These are phyloP conservation scores for Pittosporum tobira DNA, from an alignment of 129 eudicot species.

Conservation along the genomic window DNA sequence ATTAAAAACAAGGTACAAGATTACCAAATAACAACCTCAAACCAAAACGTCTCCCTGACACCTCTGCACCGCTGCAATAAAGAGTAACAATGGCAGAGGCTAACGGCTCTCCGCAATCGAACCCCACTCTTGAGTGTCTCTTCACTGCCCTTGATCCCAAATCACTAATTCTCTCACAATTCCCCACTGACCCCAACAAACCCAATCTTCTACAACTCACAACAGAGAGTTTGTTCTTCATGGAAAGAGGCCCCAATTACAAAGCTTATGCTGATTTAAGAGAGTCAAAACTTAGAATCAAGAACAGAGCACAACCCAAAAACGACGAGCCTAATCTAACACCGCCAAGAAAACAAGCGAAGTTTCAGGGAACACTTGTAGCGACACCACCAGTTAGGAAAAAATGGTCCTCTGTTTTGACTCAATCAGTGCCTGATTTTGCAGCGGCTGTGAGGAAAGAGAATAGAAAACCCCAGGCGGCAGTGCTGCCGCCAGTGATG, in stretches of 20 bases:
- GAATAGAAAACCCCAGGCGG: constrained; percentile 56
- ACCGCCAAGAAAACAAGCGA: constrained; percentile 42
- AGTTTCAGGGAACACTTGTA: constrained; percentile 18
- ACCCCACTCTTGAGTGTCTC: constrained; percentile 20
- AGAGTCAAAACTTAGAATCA: constrained; percentile 48
- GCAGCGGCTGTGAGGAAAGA: constrained; percentile 61
- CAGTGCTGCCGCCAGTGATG: constrained; percentile 36
- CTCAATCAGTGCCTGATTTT: constrained; percentile 88
- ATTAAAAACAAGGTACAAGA: constrained; percentile 12
- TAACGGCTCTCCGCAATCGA: constrained; percentile 22
- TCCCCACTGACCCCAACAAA: constrained; percentile 18
- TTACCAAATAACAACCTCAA: constrained; percentile 12
- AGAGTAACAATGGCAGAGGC: constrained; percentile 70
- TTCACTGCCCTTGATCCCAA: constrained; percentile 30
- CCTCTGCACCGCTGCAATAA: too few species aligned
- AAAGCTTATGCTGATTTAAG: constrained; percentile 67
- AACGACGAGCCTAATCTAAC: constrained; percentile 19
- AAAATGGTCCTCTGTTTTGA: constrained; percentile 47
- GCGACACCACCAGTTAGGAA: constrained; percentile 22
- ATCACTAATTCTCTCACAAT: constrained; percentile 43
- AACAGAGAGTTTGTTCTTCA: constrained; percentile 36
- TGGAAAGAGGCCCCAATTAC: constrained; percentile 80
- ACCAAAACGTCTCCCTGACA: neutral
- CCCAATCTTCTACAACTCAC: constrained; percentile 38
- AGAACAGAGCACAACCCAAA: constrained; percentile 21